These are phyloP conservation scores for Linnemannia hyalina DNA, from an alignment of 192 early-diverging fungal genomes.

Conservation along the genomic window DNA sequence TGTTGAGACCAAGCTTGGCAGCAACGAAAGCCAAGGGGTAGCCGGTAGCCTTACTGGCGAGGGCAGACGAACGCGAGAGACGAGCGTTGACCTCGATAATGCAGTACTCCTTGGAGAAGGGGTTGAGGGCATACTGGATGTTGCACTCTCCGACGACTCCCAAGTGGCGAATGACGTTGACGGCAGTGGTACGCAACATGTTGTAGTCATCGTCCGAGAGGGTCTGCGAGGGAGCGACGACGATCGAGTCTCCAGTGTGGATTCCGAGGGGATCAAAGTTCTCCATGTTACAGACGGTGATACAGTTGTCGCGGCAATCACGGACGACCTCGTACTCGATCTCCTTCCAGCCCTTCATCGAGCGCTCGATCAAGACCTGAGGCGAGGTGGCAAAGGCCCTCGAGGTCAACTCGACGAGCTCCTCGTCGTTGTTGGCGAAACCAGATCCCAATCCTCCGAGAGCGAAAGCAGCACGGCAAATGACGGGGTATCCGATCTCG, in stretches of 20 bases:
- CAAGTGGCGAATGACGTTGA: constrained; percentile 95
- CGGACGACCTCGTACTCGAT: constrained; percentile 99
- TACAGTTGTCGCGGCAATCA: constrained; percentile 98
- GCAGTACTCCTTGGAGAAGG: constrained; percentile 84
- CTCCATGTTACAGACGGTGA: constrained; percentile 99
- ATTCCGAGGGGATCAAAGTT: constrained; percentile 99
- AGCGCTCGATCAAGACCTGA: constrained; percentile 94
- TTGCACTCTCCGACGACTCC: constrained; percentile 99
- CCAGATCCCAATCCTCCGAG: constrained; percentile 97
- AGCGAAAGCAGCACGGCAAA: constrained; percentile 93
- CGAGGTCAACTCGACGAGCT: constrained; percentile 82
- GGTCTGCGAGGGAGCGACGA: constrained; percentile 97
- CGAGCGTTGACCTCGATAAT: constrained; percentile 99
- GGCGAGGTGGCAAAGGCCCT: constrained; percentile 89
- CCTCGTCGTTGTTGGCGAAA: constrained; percentile 82
- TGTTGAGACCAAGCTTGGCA: constrained; percentile 83
- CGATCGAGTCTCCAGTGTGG: constrained; percentile 98
- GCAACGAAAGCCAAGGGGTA: constrained; percentile 98
- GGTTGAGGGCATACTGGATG: constrained; percentile 97
- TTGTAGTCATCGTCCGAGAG: constrained; percentile 95
- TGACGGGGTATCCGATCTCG: constrained; percentile 93
- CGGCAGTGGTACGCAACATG: constrained; percentile 94
- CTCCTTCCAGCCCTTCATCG: constrained; percentile 99
- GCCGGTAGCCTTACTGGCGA: constrained; percentile 92
- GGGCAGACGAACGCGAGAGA: constrained; percentile 87